Conservation (phyloP, 176 grass and related monocot genomes). For the Oryza australiensis region DNA sequence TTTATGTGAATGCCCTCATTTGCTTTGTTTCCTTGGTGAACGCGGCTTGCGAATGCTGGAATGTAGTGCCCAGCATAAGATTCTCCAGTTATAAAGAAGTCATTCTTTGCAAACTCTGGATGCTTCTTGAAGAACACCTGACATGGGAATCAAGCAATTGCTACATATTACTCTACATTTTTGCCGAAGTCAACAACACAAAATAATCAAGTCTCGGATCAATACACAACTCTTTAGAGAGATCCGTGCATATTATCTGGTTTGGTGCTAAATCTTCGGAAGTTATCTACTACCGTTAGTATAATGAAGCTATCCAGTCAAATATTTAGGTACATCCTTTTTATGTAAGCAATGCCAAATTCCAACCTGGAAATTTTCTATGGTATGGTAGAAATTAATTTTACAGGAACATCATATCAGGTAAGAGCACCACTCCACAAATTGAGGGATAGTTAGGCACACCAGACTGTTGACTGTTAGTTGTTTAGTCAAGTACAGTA, state of each 20-base stretch:
- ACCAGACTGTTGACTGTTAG: not conserved
- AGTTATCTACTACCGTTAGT: not conserved
- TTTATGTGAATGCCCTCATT: slow-evolving; percentile 90
- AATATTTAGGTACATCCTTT: not conserved
- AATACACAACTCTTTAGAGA: not conserved
- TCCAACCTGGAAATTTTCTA: not conserved
- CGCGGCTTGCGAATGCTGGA: slow-evolving; percentile 81
- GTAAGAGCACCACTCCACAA: not conserved
- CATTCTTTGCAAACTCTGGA: slow-evolving; percentile 66
- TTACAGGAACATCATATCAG: not conserved
- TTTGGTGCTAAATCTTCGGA: not conserved
- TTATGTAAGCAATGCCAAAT: not conserved
- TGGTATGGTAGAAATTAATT: not conserved
- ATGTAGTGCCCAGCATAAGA: slow-evolving; percentile 98
- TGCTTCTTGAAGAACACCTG: slow-evolving; percentile 92
- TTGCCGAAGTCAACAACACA: not conserved
- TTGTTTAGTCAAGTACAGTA: not conserved
- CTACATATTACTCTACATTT: not conserved
- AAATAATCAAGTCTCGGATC: not conserved
- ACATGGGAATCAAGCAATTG: slow-evolving; percentile 1
- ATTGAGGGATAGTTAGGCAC: not conserved
- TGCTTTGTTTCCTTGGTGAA: slow-evolving; percentile 92
- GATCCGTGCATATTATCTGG: not conserved
- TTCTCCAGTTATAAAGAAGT: slow-evolving; percentile 94
- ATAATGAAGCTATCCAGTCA: not conserved